A percentile compares a stretch with the other conserved stretches of the same genome.
Conservation (phyloP, 2,329 filamentous ascomycete species). For the Canariomyces notabilis region DNA sequence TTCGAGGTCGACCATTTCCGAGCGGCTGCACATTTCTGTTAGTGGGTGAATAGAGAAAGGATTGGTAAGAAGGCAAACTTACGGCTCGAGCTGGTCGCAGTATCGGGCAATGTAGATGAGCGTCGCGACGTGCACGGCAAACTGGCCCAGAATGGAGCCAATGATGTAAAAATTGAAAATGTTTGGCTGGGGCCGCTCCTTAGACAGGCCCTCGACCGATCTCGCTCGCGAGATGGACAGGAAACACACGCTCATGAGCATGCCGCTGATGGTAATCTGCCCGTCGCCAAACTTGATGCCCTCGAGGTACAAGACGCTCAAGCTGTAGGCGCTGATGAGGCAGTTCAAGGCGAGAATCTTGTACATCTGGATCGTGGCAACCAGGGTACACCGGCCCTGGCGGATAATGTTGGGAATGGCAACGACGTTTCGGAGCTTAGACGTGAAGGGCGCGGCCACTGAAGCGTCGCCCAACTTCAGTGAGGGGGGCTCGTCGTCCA, state of each 20-base stretch:
- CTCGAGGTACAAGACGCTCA: conserved; percentile 93
- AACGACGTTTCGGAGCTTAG: conserved; percentile 93
- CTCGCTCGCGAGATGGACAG: conserved; percentile 96
- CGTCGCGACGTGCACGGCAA: conserved; percentile 90
- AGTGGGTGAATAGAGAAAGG: not conserved
- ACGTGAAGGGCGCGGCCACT: conserved; percentile 94
- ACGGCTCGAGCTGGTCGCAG: conserved; percentile 82
- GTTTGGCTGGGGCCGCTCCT: conserved; percentile 95
- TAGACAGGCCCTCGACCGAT: conserved; percentile 90
- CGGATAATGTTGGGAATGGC: conserved; percentile 98
- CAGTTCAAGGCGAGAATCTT: conserved; percentile 98
- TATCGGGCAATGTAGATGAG: conserved; percentile 90
- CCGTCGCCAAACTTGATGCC: conserved; percentile 99
- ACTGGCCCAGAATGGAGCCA: conserved; percentile 93
- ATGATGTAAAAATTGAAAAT: conserved; percentile 99
- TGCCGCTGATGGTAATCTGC: conserved; percentile 96
- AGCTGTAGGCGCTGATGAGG: conserved; percentile 92
- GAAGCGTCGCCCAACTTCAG: conserved; percentile 97
- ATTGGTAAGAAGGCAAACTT: conserved; percentile 44
- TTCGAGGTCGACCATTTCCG: conserved; percentile 74
- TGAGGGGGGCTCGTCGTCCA: conserved; percentile 88
- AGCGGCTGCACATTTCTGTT: conserved; percentile 37
- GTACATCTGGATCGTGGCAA: conserved; percentile 99
- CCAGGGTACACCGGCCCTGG: conserved; percentile 93
- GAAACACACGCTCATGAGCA: conserved; percentile 99